These are phyloP conservation scores for Arabidopsis lyrata DNA, from an alignment of 441 rosid species.

Conservation along the genomic window DNA sequence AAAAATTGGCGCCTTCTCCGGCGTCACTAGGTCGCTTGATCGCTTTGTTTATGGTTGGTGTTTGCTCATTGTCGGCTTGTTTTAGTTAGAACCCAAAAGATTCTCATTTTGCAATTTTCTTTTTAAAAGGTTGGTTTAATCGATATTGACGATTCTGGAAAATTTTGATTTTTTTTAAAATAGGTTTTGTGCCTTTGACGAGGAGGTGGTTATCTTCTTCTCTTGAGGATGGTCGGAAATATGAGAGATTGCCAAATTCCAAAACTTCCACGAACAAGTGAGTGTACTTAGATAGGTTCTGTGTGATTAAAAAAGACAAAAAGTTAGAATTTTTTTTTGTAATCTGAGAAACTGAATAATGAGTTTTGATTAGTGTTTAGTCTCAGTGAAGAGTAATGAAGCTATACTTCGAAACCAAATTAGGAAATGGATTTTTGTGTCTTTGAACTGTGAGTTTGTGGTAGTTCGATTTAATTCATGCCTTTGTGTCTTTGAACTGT, in stretches of 20 bases:
- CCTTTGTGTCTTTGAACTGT: background rate
- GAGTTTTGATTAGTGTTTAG: background rate
- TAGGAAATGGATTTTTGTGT: background rate
- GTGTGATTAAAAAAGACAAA: too few relatives aligned
- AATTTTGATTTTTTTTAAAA: background rate
- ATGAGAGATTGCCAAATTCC: slow-evolving; percentile 8
- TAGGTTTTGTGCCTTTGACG: slow-evolving; percentile 26
- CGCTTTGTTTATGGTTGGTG: too few relatives aligned
- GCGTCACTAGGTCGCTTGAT: too few relatives aligned
- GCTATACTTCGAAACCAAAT: background rate
- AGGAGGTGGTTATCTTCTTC: slow-evolving; percentile 35
- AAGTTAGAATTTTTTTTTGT: background rate
- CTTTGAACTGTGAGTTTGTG: background rate
- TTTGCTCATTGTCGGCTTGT: too few relatives aligned
- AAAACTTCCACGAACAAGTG: slow-evolving; percentile 16
- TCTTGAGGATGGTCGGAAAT: slow-evolving; percentile 13
- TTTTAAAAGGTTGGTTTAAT: background rate
- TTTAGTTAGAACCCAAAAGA: background rate
- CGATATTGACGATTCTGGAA: background rate
- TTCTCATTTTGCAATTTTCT: background rate
- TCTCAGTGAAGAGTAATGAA: background rate
- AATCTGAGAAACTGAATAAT: background rate
- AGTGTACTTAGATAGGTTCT: background rate
- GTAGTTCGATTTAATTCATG: background rate
- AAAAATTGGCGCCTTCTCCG: too few relatives aligned